A percentile compares a stretch with the other conserved stretches of the same genome.
Evolutionary conservation across 768 basidiomycete genomes (phyloP).

Genomic region (Suillus americanus): DNA sequence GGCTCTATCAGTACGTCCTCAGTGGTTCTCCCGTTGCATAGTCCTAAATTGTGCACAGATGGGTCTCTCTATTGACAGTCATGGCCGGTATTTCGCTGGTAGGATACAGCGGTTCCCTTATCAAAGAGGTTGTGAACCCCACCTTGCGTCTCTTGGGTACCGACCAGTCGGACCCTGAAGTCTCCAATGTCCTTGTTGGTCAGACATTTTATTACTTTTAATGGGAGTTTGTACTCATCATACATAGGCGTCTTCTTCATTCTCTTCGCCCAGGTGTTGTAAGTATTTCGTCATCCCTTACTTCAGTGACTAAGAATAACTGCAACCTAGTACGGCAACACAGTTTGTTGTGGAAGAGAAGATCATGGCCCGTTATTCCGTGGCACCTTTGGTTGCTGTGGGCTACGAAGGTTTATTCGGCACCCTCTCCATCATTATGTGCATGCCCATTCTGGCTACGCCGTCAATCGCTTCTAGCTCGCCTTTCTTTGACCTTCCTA

Average conservation of each 20-base stretch:
- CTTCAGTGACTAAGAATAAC: conserved; percentile 6
- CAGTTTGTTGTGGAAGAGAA: conserved; percentile 98
- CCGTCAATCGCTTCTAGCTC: conserved; percentile 61
- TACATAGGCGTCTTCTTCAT: conserved; percentile 82
- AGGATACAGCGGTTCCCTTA: conserved; percentile 86
- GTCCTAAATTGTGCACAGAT: conserved; percentile 46
- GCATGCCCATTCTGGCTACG: conserved; percentile 79
- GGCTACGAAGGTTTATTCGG: conserved; percentile 96
- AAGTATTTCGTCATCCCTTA: conserved; percentile 29
- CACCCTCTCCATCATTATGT: conserved; percentile 69
- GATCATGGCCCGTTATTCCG: conserved; percentile 85
- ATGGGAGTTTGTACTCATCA: conserved; percentile 18
- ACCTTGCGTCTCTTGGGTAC: conserved; percentile 8
- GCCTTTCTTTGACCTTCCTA: conserved; percentile 83
- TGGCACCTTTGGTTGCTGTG: conserved; percentile 89
- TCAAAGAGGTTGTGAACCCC: conserved; percentile 58
- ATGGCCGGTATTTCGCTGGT: conserved; percentile 83
- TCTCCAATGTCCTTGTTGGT: conserved; percentile 77
- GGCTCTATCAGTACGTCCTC: conserved; percentile 74
- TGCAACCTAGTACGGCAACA: conserved; percentile 68
- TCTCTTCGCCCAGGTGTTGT: conserved; percentile 94
- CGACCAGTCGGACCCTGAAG: conserved; percentile 49
- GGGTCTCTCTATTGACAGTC: conserved; percentile 87
- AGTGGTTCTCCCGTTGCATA: conserved; percentile 6
- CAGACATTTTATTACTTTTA: conserved; percentile 17